A percentile compares a stretch with the other conserved stretches of the same genome.
Evolutionary conservation across 2,329 filamentous ascomycete species (phyloP).

Genomic region (Aquanectria penicillioides): DNA sequence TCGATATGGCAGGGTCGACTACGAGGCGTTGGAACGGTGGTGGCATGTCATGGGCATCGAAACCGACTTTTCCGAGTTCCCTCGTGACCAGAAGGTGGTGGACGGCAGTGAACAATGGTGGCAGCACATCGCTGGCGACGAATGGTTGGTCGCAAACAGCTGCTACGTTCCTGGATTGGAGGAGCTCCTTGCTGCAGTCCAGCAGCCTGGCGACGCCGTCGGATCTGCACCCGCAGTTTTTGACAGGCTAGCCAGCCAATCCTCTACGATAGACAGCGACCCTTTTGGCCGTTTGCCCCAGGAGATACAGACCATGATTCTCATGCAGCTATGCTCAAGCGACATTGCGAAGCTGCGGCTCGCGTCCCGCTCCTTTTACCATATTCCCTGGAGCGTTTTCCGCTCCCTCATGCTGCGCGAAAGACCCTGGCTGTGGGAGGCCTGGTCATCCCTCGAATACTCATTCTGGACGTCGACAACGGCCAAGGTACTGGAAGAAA

Average conservation of each 20-base stretch:
- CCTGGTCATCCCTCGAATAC: conserved; percentile 25
- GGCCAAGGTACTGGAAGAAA: background rate
- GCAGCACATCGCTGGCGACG: conserved; percentile 18
- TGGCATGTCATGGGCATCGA: conserved; percentile 12
- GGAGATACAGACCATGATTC: conserved; percentile 24
- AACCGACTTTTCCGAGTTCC: conserved; percentile 17
- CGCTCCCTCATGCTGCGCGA: conserved; percentile 16
- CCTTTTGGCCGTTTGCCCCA: conserved; percentile 17
- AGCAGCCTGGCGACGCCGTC: background rate
- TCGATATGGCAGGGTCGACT: conserved; percentile 28
- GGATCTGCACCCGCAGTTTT: background rate
- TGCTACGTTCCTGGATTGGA: conserved; percentile 29
- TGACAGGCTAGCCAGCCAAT: background rate
- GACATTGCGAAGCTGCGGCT: conserved; percentile 27
- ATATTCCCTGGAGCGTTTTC: conserved; percentile 19
- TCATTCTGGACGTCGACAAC: conserved; percentile 32
- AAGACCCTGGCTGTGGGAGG: conserved; percentile 30
- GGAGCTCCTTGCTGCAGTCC: conserved; percentile 2
- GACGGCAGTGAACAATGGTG: conserved; percentile 16
- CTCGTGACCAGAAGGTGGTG: conserved; percentile 15
- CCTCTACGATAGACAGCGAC: too few relatives aligned
- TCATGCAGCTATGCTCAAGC: conserved; percentile 13
- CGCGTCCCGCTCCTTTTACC: conserved; percentile 23
- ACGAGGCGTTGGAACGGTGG: conserved; percentile 16
- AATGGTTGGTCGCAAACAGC: conserved; percentile 34